phyloP scores from a whole-genome alignment of 495 filamentous ascomycete genomes.

The Talaromyces ruber region DNA sequence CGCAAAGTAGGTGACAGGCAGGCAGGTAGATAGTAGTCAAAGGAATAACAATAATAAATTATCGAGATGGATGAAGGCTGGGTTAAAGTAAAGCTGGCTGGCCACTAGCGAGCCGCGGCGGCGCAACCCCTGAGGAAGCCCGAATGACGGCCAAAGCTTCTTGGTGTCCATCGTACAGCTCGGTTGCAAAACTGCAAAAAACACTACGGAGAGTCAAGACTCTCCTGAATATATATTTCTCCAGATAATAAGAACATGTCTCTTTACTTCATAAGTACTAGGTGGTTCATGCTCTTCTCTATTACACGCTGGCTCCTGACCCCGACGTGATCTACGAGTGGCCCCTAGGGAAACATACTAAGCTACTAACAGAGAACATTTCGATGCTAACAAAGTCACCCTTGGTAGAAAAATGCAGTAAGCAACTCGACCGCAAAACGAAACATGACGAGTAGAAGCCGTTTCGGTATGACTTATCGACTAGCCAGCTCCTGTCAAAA shows the following conservation, averaged over 20 bases:
- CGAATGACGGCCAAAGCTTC: neutral
- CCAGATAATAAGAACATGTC: no score
- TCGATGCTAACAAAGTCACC: neutral
- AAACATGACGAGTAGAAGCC: neutral
- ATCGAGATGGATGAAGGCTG: conserved; percentile 6
- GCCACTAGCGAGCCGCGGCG: conserved; percentile 29
- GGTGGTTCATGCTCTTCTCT: no score
- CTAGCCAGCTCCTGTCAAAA: neutral
- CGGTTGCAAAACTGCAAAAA: no score
- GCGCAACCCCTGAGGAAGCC: conserved; percentile 27
- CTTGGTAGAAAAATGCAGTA: neutral
- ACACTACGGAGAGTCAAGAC: no score
- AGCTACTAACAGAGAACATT: no score
- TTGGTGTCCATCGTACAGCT: no score
- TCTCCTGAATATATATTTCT: no score
- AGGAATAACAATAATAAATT: neutral
- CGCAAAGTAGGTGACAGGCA: neutral
- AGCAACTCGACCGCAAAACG: neutral
- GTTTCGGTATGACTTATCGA: neutral
- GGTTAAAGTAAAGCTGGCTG: conserved; percentile 7
- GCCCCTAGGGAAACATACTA: no score
- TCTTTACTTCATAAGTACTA: no score
- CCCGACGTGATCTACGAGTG: no score
- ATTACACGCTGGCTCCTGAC: no score
- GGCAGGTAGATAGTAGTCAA: neutral